Base-by-base conservation (phyloP, 805 yeast genomes). In the Wickerhamomyces strasburgensis region DNA sequence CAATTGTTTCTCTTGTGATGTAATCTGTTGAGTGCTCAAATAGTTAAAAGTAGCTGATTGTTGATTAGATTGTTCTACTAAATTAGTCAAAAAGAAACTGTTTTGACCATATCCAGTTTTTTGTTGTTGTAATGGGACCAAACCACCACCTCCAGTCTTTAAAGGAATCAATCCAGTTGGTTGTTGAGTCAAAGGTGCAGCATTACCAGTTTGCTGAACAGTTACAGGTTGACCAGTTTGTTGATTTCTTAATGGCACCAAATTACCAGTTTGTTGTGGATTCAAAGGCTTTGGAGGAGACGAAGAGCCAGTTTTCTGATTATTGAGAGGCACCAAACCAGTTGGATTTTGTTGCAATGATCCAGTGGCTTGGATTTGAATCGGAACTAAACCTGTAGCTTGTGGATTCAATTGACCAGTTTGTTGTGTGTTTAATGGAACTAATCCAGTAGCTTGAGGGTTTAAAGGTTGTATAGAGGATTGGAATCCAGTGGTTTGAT, bases 1-100 rank as follows among this genome's bases (percentile, higher is more conserved):
- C 38, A 89, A 77, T 17, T 42, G 70, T 58, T 89, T 89, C 56
- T 90, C 98, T 52, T 86, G 88, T 48, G 80, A 76, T 27, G 94
- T 75, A 44, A 89, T 86, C 9, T 79, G 59, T 36, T 63, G 65
- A 30, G 61, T 57, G 13, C 35, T 35, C n/a, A 42, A 18, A 27
- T 37, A 41, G 21, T 53, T 58, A 31, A 60, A 56, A n/a, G 61
- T 48, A 16, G 59, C 48, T 21, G 60, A 43, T 25, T 58, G 34
- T 7, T 37, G 35, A 19, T 27, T 27, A 39, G 72, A 70, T 56
- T 88, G 87, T 55, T 86, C 77, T 46, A 90, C 84, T 14, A 83
- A 78, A 46, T 80, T 38, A 52, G 57, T 30, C 37, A 62, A 54
- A 21, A 62, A 56, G 33, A 66, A 57, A 37, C 62, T 64, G 46